Base-by-base conservation (phyloP, 176 grass and related monocot species). In the Stipa capillata region DNA sequence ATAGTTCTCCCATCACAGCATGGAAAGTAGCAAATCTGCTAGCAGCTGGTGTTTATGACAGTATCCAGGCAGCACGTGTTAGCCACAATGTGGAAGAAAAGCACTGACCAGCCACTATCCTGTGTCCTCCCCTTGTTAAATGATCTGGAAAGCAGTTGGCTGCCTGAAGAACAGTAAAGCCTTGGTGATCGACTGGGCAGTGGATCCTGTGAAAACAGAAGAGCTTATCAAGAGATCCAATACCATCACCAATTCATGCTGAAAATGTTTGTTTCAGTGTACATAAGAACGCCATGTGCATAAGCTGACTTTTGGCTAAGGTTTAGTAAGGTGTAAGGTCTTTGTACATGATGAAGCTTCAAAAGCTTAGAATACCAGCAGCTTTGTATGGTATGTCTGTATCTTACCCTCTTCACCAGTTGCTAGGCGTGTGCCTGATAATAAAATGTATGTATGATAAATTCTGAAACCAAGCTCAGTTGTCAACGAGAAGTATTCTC, bases 241-340 rank as follows among this genome's bases (percentile, higher is more conserved):
- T 80, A 80, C 69, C 29, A 60, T 17, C 69, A 31, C 29, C 23
- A 44, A 32, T 78, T 55, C 76, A 50, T 67, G 48, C 16, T 40
- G 61, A 51, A 54, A 24, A 27, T 50, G 40, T 3, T n/a, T 18
- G 43, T 37, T 53, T 36, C 14, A 34, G 4, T 88, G 76, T 74
- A 80, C 60, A 63, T 23, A 69, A 28, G 36, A 34, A 62, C 53
- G 45, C 47, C 72, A 69, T 77, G 55, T 87, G 73, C 79, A 63
- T 64, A 10, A 20, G 43, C 71, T 71, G 61, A 81, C 71, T 76
- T 74, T 39, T 45, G 69, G 52, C 75, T 52, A 29, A 68, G n/a
- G 11, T 68, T 52, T 17, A 75, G 57, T 49, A 43, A 36, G 20
- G 20, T 63, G 36, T 25, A 56, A 73, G 56, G 42, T 11, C 13